These are phyloP conservation scores for Cymbidium sinense DNA, from an alignment of 106 monocot genomes.

Conservation along the genomic window DNA sequence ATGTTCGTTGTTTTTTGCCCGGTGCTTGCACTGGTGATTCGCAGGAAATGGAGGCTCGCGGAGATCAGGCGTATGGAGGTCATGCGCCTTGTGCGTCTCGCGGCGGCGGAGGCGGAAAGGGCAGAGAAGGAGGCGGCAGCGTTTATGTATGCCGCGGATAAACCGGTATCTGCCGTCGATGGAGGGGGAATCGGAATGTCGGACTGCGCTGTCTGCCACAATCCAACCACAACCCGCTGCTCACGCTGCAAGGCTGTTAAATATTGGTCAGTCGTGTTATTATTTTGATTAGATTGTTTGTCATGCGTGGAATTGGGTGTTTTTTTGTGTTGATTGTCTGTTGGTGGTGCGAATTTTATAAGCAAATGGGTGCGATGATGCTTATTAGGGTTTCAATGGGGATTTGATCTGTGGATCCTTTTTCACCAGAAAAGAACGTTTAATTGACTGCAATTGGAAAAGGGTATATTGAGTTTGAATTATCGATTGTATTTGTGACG, in stretches of 20 bases:
- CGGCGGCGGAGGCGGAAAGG: constrained; percentile 10
- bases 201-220: constrained; percentile 7
- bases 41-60: constrained; percentile 8
- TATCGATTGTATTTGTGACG: not conserved
- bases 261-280: constrained; percentile 7
- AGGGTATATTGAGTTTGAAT: not conserved
- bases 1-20: not conserved
- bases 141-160: not conserved
- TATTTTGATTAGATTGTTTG: not conserved
- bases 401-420: not conserved
- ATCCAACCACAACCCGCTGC: constrained; percentile 13
- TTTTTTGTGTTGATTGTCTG: not conserved
- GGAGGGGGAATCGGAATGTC: not conserved
- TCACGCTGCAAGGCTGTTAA: constrained; percentile 8
- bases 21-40: constrained; percentile 5
- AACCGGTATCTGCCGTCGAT: not conserved
- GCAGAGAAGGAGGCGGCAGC: constrained; percentile 8
- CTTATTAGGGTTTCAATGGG: not conserved
- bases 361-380: not conserved
- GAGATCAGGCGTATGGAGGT: constrained; percentile 5
- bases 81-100: not conserved
- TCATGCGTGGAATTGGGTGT: not conserved
- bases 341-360: not conserved
- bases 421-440: not conserved
- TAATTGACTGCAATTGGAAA: not conserved